A percentile compares a stretch with the other conserved stretches of the same genome.
These are phyloP conservation scores for Trichoderma endophyticum DNA, from an alignment of 2,329 filamentous ascomycete species.

Conservation along the genomic window DNA sequence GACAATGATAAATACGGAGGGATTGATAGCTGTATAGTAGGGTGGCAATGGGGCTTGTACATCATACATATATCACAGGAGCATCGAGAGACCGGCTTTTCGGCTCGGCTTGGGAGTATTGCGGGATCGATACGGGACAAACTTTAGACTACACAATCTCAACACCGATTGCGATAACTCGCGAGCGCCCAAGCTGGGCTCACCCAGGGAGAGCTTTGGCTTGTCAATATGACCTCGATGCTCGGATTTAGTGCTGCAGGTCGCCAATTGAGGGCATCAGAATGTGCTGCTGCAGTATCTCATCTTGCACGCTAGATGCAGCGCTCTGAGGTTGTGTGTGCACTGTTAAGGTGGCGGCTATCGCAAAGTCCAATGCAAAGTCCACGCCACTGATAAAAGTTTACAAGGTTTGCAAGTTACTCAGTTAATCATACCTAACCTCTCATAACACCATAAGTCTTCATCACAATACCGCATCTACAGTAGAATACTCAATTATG, in stretches of 20 bases:
- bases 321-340: not conserved
- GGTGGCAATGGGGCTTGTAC: slow-evolving; percentile 18
- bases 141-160: slow-evolving; percentile 20
- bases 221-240: not conserved
- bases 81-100: slow-evolving; percentile 16
- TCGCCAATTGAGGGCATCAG: not conserved
- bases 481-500: not conserved
- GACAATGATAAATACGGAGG: not conserved
- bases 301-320: not conserved
- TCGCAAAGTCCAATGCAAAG: not conserved
- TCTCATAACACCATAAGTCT: not conserved
- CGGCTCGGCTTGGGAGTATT: slow-evolving; percentile 18
- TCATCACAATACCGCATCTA: not conserved
- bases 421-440: not conserved
- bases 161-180: slow-evolving; percentile 8
- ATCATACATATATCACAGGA: slow-evolving; percentile 17
- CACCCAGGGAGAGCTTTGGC: not conserved
- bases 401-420: not conserved
- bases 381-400: not conserved
- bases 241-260: not conserved
- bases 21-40: slow-evolving; percentile 16
- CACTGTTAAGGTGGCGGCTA: not conserved
- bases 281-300: not conserved
- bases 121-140: slow-evolving; percentile 12
- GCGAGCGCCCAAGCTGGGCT: not conserved